phyloP scores from a whole-genome alignment of 2,329 filamentous ascomycete species.

The Colletotrichum endophyticum region DNA sequence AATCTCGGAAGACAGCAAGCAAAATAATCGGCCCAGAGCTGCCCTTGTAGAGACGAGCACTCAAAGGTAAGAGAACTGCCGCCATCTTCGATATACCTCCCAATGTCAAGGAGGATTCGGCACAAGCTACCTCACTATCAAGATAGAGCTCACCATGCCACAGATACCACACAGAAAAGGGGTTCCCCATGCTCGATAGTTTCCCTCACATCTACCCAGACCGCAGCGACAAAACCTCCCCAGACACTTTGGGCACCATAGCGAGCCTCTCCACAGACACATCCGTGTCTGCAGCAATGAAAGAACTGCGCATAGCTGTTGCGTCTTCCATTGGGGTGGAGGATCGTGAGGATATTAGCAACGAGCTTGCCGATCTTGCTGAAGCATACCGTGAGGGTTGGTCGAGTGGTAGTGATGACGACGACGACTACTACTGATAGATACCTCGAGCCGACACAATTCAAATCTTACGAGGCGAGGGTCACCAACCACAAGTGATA shows the following conservation, averaged over 20 bases:
- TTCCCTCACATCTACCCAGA: constrained; percentile 77
- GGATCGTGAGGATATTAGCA: constrained; percentile 83
- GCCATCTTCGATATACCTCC: not conserved
- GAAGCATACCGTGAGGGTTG: constrained; percentile 91
- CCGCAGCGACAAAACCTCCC: constrained; percentile 36
- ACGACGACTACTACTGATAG: constrained; percentile 33
- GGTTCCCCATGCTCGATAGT: constrained; percentile 82
- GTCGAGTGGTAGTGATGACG: constrained; percentile 77
- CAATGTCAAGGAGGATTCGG: not conserved
- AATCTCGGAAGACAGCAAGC: constrained; percentile 16
- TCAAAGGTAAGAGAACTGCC: not conserved
- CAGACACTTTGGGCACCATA: constrained; percentile 50
- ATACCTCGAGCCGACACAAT: not conserved
- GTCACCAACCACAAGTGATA: not conserved
- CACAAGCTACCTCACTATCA: not conserved
- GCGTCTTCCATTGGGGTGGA: constrained; percentile 70
- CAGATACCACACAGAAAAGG: constrained; percentile 59
- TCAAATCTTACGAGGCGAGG: not conserved
- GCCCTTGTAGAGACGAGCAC: constrained; percentile 3
- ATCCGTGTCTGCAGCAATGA: constrained; percentile 72
- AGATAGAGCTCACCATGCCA: not conserved
- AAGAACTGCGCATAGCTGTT: constrained; percentile 67
- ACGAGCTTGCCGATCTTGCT: constrained; percentile 80
- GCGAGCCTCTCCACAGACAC: constrained; percentile 77
- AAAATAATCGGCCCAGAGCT: not conserved